Evolutionary conservation across 2,329 filamentous ascomycete genomes (phyloP).

Genomic region (Trichoderma guizhouense): DNA sequence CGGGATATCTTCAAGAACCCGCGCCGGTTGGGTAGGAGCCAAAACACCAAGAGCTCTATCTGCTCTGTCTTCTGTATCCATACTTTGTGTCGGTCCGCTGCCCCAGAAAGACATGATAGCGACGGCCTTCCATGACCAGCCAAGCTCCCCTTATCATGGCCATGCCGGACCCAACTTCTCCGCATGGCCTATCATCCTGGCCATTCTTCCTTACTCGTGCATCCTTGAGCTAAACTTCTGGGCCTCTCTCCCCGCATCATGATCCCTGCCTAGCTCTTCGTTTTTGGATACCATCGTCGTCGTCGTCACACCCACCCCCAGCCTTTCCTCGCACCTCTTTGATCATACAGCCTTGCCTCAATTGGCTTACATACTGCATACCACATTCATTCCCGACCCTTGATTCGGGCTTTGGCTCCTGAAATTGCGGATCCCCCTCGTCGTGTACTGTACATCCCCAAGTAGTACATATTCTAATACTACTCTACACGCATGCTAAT

Average conservation of each 20-base stretch:
- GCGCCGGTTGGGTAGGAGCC: not conserved
- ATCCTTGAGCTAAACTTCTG: not conserved
- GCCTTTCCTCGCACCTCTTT: slow-evolving; percentile 1
- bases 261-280: slow-evolving; percentile 2
- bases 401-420: not conserved
- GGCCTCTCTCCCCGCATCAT: slow-evolving; percentile 13
- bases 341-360: slow-evolving; percentile 5
- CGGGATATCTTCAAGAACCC: not conserved
- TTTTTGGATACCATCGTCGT: not conserved
- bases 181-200: not conserved
- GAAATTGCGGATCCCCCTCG: not conserved
- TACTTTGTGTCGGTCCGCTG: not conserved
- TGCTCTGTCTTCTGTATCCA: not conserved
- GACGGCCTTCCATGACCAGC: not conserved
- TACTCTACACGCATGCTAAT: not conserved
- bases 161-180: not conserved
- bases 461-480: not conserved
- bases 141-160: not conserved
- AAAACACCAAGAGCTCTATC: not conserved
- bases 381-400: not conserved
- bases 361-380: slow-evolving; percentile 3
- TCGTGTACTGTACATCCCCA: not conserved
- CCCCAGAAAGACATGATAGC: not conserved
- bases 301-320: slow-evolving; percentile 13
- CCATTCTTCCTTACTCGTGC: slow-evolving; percentile 9